Conservation (phyloP, 352 stramenopile genomes). For the Phytophthora melonis region DNA sequence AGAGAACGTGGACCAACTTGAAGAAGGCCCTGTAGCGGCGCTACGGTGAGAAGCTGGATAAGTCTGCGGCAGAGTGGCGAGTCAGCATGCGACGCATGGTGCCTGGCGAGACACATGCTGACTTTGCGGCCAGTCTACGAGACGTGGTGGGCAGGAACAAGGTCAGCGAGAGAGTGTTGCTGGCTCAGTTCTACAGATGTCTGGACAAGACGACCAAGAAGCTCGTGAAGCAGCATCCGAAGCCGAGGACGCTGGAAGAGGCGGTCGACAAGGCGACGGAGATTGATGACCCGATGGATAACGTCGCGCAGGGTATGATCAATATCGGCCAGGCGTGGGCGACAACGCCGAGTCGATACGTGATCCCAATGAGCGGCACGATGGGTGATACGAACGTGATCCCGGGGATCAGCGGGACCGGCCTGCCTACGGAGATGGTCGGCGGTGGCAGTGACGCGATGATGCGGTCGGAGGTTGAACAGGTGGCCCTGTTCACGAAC, state of each 20-base stretch:
- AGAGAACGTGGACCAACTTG: not conserved
- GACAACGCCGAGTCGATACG: no score
- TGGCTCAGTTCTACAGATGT: slow-evolving; percentile 9
- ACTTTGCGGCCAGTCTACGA: slow-evolving; percentile 5
- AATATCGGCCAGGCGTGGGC: not conserved
- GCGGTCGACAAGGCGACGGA: not conserved
- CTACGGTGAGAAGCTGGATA: slow-evolving; percentile 1
- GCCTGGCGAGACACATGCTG: slow-evolving; percentile 3
- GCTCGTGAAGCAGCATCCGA: no score
- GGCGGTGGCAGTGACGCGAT: not conserved
- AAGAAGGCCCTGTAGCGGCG: slow-evolving; percentile 4
- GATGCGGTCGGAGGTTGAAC: not conserved
- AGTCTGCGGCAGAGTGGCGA: slow-evolving; percentile 3
- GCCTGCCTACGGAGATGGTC: not conserved
- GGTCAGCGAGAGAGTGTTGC: slow-evolving; percentile 10
- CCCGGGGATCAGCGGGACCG: not conserved
- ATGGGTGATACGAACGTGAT: not conserved
- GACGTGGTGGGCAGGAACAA: slow-evolving; percentile 1
- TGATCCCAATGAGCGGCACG: not conserved
- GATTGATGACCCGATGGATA: not conserved
- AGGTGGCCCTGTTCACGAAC: not conserved
- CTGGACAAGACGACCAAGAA: not conserved
- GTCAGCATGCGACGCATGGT: slow-evolving; percentile 3
- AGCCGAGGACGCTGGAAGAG: not conserved
- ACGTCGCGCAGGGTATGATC: not conserved